Base-by-base conservation (phyloP, 805 yeast species). In the Saccharomycopsis javanensis region DNA sequence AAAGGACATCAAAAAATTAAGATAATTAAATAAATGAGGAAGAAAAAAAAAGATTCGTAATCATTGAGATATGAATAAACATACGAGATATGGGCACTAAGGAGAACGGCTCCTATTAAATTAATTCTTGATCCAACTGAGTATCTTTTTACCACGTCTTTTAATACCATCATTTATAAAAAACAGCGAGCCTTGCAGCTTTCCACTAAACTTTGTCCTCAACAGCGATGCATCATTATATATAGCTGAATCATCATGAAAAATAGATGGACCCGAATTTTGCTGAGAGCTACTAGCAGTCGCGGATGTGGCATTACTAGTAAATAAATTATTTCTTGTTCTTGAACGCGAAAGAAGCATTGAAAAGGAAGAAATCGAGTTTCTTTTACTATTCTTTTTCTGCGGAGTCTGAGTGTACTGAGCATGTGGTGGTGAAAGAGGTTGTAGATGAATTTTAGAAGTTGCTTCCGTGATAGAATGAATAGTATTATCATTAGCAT, bases 261-360 rank as follows among this genome's bases (percentile, higher is more conserved):
- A 7, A 13, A 42, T 18, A 42, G 23, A 11, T 4, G 48, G 25
- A n/a, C n/a, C n/a, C n/a, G n/a, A n/a, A n/a, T n/a, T n/a, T n/a
- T n/a, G n/a, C n/a, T n/a, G n/a, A n/a, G n/a, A n/a, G n/a, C n/a
- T n/a, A n/a, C n/a, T n/a, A n/a, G n/a, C n/a, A n/a, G n/a, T n/a
- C 15, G 25, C 45, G 3, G 45, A 37, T 10, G 28, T 10, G 11
- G 48, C 4, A 20, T 16, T 20, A 42, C 28, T n/a, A 20, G 48
- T 20, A 16, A 42, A 42, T 42, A 42, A 42, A 7, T 28, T 42
- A 42, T 42, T 42, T 42, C 48, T 42, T 42, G 48, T 42, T 20
- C 48, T 42, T 42, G 48, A 42, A 25, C 48, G 48, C 15, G 48
- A 42, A 20, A 42, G 25, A 42, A 42, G 48, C 48, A 42, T 42